phyloP scores from a whole-genome alignment of 192 early-diverging fungal species.

The Oehlia diaphana region DNA sequence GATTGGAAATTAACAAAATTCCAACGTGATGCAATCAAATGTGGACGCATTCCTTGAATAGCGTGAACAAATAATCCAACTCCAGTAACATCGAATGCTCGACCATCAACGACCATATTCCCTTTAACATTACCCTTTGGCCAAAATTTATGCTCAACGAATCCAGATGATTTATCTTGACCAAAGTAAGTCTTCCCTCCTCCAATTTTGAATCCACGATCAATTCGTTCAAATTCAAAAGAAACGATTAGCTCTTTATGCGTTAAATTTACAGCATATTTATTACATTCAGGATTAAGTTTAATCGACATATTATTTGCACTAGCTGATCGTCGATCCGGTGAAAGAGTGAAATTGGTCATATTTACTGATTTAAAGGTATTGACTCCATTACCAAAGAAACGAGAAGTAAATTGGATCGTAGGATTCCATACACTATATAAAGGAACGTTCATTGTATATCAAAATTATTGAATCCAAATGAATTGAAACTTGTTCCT shows the following conservation, averaged over 20 bases:
- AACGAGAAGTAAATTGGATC: constrained; percentile 73
- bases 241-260: constrained; percentile 65
- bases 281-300: constrained; percentile 42
- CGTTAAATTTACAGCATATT: constrained; percentile 55
- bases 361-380: constrained; percentile 73
- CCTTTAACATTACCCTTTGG: constrained; percentile 74
- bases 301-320: constrained; percentile 76
- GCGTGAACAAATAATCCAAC: constrained; percentile 81
- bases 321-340: constrained; percentile 70
- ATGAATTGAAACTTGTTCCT: neutral
- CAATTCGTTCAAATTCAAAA: constrained; percentile 66
- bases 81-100: constrained; percentile 66
- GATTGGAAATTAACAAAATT: constrained; percentile 82
- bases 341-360: constrained; percentile 70
- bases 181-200: constrained; percentile 80
- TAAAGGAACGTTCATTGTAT: neutral
- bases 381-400: constrained; percentile 72
- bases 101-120: constrained; percentile 70
- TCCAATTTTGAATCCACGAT: constrained; percentile 79
- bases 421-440: constrained; percentile 50
- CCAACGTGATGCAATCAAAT: constrained; percentile 81
- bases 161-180: constrained; percentile 50
- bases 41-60: constrained; percentile 82
- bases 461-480: neutral
- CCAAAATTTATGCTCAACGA: constrained; percentile 81